Percentiles rank a stretch among this genome's conserved stretches.
Conservation (phyloP, 805 yeast species). For the Monosporozyma siamensis region DNA sequence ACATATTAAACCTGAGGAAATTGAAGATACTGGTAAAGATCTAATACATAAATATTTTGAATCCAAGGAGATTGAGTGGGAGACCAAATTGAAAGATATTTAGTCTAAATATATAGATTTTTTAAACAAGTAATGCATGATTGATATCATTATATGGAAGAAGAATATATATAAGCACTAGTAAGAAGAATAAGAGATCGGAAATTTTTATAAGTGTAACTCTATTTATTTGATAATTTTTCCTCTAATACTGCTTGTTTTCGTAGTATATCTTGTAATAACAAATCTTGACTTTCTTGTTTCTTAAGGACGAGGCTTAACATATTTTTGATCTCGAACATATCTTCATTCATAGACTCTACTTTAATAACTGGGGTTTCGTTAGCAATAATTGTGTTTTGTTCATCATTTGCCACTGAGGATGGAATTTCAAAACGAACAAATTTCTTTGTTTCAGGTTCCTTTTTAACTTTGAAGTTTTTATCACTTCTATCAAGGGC, state of each 20-base stretch:
- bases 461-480: slow-evolving; percentile 4
- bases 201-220: no score
- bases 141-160: neutral
- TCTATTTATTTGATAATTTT: neutral
- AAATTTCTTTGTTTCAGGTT: slow-evolving; percentile 11
- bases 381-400: neutral
- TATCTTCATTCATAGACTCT: slow-evolving; percentile 2
- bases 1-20: slow-evolving; percentile 44
- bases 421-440: slow-evolving; percentile 27
- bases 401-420: neutral
- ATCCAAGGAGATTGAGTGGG: slow-evolving; percentile 56
- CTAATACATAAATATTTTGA: slow-evolving; percentile 56
- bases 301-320: slow-evolving; percentile 1
- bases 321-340: slow-evolving; percentile 9
- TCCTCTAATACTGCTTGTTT: slow-evolving; percentile 12
- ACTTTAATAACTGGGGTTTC: neutral
- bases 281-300: neutral
- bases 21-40: slow-evolving; percentile 54
- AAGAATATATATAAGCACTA: neutral
- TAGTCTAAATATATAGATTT: no score
- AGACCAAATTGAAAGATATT: slow-evolving; percentile 50
- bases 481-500: slow-evolving; percentile 9
- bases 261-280: slow-evolving; percentile 6
- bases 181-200: no score
- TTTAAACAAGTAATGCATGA: no score